Percentiles rank a stretch among this genome's conserved stretches.
Conservation (phyloP, 2,329 filamentous ascomycete species). For the Claviceps pusilla region DNA sequence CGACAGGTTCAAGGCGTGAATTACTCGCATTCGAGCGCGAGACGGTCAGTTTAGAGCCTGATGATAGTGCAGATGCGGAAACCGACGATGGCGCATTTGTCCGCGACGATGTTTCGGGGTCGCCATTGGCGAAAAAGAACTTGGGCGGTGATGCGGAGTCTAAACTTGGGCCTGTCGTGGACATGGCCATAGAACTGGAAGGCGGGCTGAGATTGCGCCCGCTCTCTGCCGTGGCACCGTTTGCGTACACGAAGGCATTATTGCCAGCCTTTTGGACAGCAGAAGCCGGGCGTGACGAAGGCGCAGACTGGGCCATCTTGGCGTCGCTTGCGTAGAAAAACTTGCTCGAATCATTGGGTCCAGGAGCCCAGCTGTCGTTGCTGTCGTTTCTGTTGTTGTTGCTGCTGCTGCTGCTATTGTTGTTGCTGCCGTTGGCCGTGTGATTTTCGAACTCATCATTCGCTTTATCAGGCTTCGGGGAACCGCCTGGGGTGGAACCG, state of each 20-base stretch:
- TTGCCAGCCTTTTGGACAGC: constrained; percentile 29
- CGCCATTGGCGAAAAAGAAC: constrained; percentile 63
- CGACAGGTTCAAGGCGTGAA: constrained; percentile 10
- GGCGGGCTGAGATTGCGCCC: constrained; percentile 21
- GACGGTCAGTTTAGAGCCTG: constrained; percentile 26
- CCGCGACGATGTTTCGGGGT: constrained; percentile 30
- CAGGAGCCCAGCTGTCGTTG: constrained; percentile 13
- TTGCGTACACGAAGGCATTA: constrained; percentile 41
- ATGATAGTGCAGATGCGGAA: constrained; percentile 32
- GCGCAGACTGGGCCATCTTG: constrained; percentile 27
- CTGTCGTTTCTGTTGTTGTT: constrained; percentile 6
- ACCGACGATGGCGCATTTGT: constrained; percentile 21
- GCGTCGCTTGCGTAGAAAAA: constrained; percentile 90
- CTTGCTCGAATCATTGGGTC: constrained; percentile 30
- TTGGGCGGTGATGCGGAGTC: constrained; percentile 35
- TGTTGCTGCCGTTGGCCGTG: neutral
- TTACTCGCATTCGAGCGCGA: constrained; percentile 24
- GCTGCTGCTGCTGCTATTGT: neutral
- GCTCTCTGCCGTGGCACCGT: constrained; percentile 27
- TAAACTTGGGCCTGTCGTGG: constrained; percentile 19
- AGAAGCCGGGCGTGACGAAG: constrained; percentile 24
- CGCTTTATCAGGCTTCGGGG: constrained; percentile 33
- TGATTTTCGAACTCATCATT: constrained; percentile 28
- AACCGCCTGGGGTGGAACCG: constrained; percentile 49
- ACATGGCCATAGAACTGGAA: constrained; percentile 16